These are phyloP conservation scores for Pholiota molesta DNA, from an alignment of 768 basidiomycete genomes.

Conservation along the genomic window DNA sequence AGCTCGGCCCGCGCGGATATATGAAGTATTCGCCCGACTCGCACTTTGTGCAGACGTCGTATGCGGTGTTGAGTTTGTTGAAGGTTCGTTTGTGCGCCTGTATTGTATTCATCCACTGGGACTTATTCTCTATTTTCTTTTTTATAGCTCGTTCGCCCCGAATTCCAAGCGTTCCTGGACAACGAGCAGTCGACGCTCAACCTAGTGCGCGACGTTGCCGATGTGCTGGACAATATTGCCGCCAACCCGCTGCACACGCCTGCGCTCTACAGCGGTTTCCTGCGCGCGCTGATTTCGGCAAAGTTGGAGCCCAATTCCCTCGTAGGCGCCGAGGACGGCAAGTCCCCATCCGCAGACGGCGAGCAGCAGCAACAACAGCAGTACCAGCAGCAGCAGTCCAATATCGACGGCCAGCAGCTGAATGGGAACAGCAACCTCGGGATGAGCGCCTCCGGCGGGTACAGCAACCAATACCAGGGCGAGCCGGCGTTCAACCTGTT, in stretches of 20 bases:
- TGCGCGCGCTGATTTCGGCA: slow-evolving; percentile 75
- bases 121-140: slow-evolving; percentile 8
- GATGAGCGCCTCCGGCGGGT: slow-evolving; percentile 2
- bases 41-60: slow-evolving; percentile 89
- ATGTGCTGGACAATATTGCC: slow-evolving; percentile 76
- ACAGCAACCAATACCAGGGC: slow-evolving; percentile 20
- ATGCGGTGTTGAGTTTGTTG: slow-evolving; percentile 88
- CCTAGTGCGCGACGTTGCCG: slow-evolving; percentile 80
- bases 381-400: background rate
- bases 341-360: slow-evolving; percentile 12
- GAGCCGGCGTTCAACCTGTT: slow-evolving; percentile 33
- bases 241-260: slow-evolving; percentile 86
- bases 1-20: slow-evolving; percentile 74
- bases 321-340: slow-evolving; percentile 21
- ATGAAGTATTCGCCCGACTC: slow-evolving; percentile 89
- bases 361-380: slow-evolving; percentile 3
- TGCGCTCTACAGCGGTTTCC: slow-evolving; percentile 83
- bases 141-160: slow-evolving; percentile 75
- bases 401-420: background rate
- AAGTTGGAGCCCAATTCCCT: slow-evolving; percentile 32
- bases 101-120: background rate
- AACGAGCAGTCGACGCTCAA: slow-evolving; percentile 71
- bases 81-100: slow-evolving; percentile 58
- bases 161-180: slow-evolving; percentile 77
- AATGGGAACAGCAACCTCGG: slow-evolving; percentile 3